Evolutionary conservation across 2,329 filamentous ascomycete species (phyloP), one percentile per base, ranked within the genome.

Genomic region (Epicoccum nigrum): DNA sequence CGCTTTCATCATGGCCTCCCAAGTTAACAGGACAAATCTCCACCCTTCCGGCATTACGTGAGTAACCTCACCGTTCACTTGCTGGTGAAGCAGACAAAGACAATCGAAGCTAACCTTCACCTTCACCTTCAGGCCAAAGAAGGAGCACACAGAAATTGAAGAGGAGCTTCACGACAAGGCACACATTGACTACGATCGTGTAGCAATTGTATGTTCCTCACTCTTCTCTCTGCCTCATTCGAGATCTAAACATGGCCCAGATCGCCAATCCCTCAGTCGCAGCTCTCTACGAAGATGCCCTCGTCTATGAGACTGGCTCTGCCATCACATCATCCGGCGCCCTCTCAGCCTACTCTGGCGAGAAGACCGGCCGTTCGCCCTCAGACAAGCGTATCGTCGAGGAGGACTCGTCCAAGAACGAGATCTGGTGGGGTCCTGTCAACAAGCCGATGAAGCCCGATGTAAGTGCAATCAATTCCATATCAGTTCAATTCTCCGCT

Each of bases 401-500:
- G 80, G 94, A 99, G 77, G 81, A 87, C 54, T 82, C 86, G 58
- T 97, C 94, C 60, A 87, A 96, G 76, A 87, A 94, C 50, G 86
- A 99, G 56, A 84, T 99, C 71, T 99, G 94, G 94, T 97, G 94
- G 94, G 94, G 94, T 70, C 93, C 94, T 49, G 94, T 99, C 65
- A 99, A 99, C 84, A 97, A 97, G 86, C 90, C 93, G 73, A 99
- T 99, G 94, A 87, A 86, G 64, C 85, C 92, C 68, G 92, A 97
- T 77, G 94, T 97, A 88, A 86, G 90, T 62, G 25, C 31, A 37
- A 8, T 27, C 20, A 5, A n/a, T n/a, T n/a, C n/a, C n/a, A n/a
- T n/a, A n/a, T n/a, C n/a, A n/a, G n/a, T n/a, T n/a, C n/a, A n/a
- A 11, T 43, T 51, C 32, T 58, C 56, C 58, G 45, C 42, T 46